These are phyloP conservation scores for Rhodofomes roseus DNA, from an alignment of 1,284 basidiomycete genomes.

Conservation along the genomic window DNA sequence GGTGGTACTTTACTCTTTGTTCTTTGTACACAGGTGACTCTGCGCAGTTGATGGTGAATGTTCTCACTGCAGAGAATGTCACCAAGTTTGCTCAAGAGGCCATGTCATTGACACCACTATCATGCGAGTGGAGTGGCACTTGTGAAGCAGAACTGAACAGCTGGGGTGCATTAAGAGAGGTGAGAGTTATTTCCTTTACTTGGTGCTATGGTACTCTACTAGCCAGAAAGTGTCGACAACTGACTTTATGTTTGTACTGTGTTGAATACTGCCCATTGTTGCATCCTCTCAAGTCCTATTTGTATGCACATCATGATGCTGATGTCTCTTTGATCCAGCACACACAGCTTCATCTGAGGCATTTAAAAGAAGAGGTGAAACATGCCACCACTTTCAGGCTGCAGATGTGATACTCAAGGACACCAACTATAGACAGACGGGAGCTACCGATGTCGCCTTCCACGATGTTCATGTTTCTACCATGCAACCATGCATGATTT, in stretches of 20 bases:
- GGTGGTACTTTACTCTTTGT: background rate
- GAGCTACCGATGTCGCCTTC: conserved; percentile 22
- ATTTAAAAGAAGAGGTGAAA: background rate
- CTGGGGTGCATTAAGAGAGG: conserved; percentile 20
- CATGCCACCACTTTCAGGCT: background rate
- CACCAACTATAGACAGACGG: background rate
- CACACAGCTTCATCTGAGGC: background rate
- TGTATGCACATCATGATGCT: background rate
- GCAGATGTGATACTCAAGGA: background rate
- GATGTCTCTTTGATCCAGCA: background rate
- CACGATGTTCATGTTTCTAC: conserved; percentile 15
- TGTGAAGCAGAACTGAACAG: conserved; percentile 18
- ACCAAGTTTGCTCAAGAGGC: conserved; percentile 15
- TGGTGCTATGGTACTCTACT: too few species aligned
- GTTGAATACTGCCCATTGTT: background rate
- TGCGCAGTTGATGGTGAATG: background rate
- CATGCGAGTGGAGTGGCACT: conserved; percentile 14
- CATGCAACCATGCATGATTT: conserved; percentile 15
- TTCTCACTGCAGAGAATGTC: conserved; percentile 9
- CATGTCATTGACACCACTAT: conserved; percentile 8
- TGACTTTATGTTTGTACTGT: too few species aligned
- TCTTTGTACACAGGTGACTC: background rate
- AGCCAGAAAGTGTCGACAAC: too few species aligned
- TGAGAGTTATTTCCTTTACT: conserved; percentile 1
- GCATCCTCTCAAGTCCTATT: background rate